Base-by-base conservation (phyloP, 2,329 filamentous ascomycete genomes). In the Paecilomyces variotii region DNA sequence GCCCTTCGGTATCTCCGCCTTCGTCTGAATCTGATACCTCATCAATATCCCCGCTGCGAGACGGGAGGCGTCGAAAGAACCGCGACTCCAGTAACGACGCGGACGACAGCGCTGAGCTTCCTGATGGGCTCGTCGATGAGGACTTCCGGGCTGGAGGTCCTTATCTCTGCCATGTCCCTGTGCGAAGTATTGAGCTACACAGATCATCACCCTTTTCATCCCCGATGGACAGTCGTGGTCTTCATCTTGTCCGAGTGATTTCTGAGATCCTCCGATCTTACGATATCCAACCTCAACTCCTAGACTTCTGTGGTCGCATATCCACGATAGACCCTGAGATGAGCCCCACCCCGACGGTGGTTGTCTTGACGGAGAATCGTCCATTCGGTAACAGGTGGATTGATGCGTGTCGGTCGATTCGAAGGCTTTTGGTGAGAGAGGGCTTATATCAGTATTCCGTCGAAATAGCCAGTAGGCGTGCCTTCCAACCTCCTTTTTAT, bases 81-180 rank as follows among this genome's bases (percentile, higher is more conserved):
- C 9, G 53, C 34, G 53, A 28, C 6, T 55, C 28, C 6, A 55
- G 53, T 39, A 5, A 55, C 3, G 53, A 35, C 25, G 34, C 53
- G 10, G 53, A n/a, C 19, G 53, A n/a, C 19, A 19, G 19, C n/a
- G 53, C 10, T 12, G 27, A 32, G 27, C 53, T 55, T 32, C 35
- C 53, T 34, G 53, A 55, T 35, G 53, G 28, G n/a, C 53, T 55
- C n/a, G 19, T 55, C 6, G 25, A 55, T 19, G 53, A 55, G 32
- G 53, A 55, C 4, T 26, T 55, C 35, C 53, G 53, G 19, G 35
- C 53, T 9, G 53, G 53, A 5, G 26, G 53, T 2, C 53, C 53
- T 9, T 50, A 50, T 25, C 45, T 50, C 14, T 30, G 53, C 12
- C 4, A 27, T 30, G 25, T 55, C n/a, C 53, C 28, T n/a, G 25